Base-by-base conservation (phyloP, 2,329 filamentous ascomycete genomes). In the Penicillium vulpinum region DNA sequence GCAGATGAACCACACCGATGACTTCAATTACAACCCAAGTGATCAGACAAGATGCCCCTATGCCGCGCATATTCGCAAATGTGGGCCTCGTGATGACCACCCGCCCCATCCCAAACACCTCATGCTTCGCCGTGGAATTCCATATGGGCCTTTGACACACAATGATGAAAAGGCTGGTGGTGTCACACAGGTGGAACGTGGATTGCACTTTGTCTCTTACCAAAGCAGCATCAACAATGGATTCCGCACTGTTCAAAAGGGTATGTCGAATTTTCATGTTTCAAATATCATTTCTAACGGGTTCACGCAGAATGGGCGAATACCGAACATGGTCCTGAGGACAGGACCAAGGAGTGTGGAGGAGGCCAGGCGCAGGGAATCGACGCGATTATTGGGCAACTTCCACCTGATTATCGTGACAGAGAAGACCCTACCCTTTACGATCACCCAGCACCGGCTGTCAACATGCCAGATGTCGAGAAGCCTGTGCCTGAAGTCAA, bases 51-150 rank as follows among this genome's bases (percentile, higher is more conserved):
- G 70, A n/a, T 81, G 78, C 59, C 78, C 79, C 0, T 77, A 78
- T 46, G 77, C 77, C 0, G 75, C 79, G 2, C 79, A 81, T 50
- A 74, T 77, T 26, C 78, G 79, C 40, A 80, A 81, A 68, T 78
- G 73, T 28, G 77, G 78, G 39, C 78, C 78, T 1, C 69, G 78
- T 22, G 50, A 58, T 5, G 58, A 68, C 5, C 61, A 68, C 13
- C 18, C 31, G 6, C 8, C 13, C 7, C 18, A 33, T 10, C 18
- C 21, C 10, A 36, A 35, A 22, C 59, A 49, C 36, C 73, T 74
- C 9, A 77, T 81, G 22, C 58, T 80, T 8, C 77, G 78, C 28
- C 76, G 78, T 5, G 77, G 78, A 5, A 80, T 81, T 36, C 68
- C 74, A 5, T 81, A 75, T 47, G 76, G 77, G 11, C 70, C 66